A percentile compares a stretch with the other conserved stretches of the same genome.
phyloP scores from a whole-genome alignment of 1,284 basidiomycete species.

The Ustilago tritici region DNA sequence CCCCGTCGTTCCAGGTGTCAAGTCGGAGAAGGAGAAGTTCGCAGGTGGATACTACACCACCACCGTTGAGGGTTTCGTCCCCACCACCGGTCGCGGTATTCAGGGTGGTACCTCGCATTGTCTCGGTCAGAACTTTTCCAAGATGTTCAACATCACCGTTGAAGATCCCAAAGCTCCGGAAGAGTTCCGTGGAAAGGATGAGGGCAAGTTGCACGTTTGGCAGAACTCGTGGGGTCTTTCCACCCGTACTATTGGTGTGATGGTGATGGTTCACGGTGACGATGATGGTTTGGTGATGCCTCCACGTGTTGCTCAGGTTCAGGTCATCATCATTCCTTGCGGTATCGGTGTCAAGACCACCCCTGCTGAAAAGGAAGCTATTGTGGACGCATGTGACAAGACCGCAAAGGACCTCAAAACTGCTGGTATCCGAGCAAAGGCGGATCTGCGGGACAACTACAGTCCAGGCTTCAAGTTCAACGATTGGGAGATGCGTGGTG shows the following conservation, averaged over 20 bases:
- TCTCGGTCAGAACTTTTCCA: conserved; percentile 97
- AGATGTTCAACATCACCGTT: conserved; percentile 98
- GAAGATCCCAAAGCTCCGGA: conserved; percentile 76
- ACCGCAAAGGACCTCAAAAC: conserved; percentile 73
- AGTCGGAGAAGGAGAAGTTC: conserved; percentile 99
- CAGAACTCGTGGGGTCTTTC: conserved; percentile 99
- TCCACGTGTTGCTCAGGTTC: conserved; percentile 90
- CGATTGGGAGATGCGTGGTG: conserved; percentile 92
- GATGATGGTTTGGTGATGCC: conserved; percentile 96
- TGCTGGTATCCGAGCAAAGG: conserved; percentile 84
- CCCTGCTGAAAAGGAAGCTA: conserved; percentile 74
- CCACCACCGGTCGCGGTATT: conserved; percentile 95
- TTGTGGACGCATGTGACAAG: conserved; percentile 79
- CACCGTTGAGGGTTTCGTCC: conserved; percentile 97
- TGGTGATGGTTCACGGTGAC: conserved; percentile 99
- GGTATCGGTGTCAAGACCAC: conserved; percentile 77
- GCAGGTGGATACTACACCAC: conserved; percentile 98
- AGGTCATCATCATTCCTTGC: conserved; percentile 92
- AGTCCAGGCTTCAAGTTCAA: conserved; percentile 99
- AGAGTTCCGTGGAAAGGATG: conserved; percentile 61
- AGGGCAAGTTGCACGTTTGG: conserved; percentile 84
- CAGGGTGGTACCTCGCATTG: conserved; percentile 98
- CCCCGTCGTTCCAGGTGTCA: conserved; percentile 94
- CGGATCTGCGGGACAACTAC: conserved; percentile 93
- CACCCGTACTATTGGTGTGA: conserved; percentile 95